Evolutionary conservation across 805 yeast genomes (phyloP).

Genomic region (Spathaspora sp.): DNA sequence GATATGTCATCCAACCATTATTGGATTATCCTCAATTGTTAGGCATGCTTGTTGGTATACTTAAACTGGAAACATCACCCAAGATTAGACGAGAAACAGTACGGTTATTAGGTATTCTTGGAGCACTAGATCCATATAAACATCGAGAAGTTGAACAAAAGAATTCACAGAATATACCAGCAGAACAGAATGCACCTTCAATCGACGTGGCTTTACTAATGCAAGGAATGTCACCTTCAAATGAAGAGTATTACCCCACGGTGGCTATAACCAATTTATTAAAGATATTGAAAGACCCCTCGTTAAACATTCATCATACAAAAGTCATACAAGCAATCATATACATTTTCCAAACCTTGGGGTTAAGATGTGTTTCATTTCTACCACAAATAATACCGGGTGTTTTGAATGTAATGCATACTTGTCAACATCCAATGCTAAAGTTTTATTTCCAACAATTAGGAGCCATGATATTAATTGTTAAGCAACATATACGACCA

Average conservation of each 20-base stretch:
- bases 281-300: constrained; percentile 80
- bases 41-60: constrained; percentile 74
- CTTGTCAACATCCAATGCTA: constrained; percentile 72
- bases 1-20: constrained; percentile 91
- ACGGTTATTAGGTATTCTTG: constrained; percentile 83
- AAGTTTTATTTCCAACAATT: constrained; percentile 89
- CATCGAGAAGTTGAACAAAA: constrained; percentile 84
- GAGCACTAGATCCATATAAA: constrained; percentile 95
- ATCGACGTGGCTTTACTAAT: constrained; percentile 85
- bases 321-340: constrained; percentile 92
- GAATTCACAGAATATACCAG: constrained; percentile 46
- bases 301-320: constrained; percentile 82
- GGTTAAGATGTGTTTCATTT: constrained; percentile 86
- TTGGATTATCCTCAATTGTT: constrained; percentile 87
- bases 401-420: constrained; percentile 76
- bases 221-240: constrained; percentile 91
- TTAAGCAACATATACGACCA: constrained; percentile 86
- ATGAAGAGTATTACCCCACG: constrained; percentile 91
- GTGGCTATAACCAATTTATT: constrained; percentile 85
- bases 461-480: constrained; percentile 73
- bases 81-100: constrained; percentile 84
- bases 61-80: constrained; percentile 76
- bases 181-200: constrained; percentile 84
- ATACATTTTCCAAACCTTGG: constrained; percentile 85
- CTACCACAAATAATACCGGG: constrained; percentile 87